Percentiles rank a stretch among this genome's conserved stretches.
These are phyloP conservation scores for Fusarium chaquense DNA, from an alignment of 2,329 filamentous ascomycete species.

Conservation along the genomic window DNA sequence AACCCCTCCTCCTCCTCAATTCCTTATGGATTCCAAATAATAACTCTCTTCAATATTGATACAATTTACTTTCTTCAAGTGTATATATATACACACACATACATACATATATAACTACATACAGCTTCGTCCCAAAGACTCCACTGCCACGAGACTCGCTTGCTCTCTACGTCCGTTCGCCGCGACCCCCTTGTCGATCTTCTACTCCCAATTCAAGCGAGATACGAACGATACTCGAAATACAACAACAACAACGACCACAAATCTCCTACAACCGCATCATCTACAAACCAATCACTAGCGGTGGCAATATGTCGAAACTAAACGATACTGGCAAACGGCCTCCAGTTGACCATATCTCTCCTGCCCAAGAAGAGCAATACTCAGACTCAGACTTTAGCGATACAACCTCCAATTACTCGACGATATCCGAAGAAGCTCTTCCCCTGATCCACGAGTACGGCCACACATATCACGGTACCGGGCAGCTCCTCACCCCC, in stretches of 20 bases:
- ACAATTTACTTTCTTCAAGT: not conserved
- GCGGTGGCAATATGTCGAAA: constrained; percentile 18
- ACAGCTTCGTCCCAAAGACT: not conserved
- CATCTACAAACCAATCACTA: constrained; percentile 9
- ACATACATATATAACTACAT: not conserved
- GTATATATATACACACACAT: not conserved
- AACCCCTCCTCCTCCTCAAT: not conserved
- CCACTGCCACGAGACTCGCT: constrained; percentile 2
- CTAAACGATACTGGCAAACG: constrained; percentile 3
- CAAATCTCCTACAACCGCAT: constrained; percentile 19
- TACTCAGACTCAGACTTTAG: constrained; percentile 37
- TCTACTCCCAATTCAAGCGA: constrained; percentile 1
- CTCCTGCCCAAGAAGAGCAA: constrained; percentile 31
- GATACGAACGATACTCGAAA: constrained; percentile 7
- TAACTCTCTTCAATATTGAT: constrained; percentile 2
- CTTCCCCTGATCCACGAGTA: constrained; percentile 52
- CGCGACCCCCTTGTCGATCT: constrained; percentile 22
- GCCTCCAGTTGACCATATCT: constrained; percentile 28
- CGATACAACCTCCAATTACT: constrained; percentile 51
- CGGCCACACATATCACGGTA: constrained; percentile 54
- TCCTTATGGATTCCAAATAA: constrained; percentile 2
- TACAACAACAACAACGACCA: constrained; percentile 37
- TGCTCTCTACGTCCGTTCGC: not conserved
- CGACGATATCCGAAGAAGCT: constrained; percentile 52
- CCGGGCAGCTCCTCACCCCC: constrained; percentile 51